Conservation (phyloP, 768 basidiomycete genomes). For the Boletus rubescentipes region DNA sequence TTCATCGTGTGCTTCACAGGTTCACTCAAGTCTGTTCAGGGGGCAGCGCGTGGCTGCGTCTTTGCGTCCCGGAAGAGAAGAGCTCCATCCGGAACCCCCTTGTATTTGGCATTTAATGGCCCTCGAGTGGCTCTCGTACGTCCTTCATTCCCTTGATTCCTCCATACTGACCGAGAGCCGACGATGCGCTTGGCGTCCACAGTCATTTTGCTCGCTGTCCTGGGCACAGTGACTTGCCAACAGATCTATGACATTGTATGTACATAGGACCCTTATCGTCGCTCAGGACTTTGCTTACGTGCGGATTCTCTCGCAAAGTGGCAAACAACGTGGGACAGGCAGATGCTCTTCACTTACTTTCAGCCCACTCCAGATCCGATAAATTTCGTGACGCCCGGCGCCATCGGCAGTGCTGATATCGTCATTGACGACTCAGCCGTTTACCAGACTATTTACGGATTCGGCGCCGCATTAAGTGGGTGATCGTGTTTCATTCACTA, state of each 20-base stretch:
- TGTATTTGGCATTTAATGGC: conserved; percentile 18
- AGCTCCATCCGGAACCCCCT: conserved; percentile 5
- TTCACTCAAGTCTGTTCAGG: background rate
- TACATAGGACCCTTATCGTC: background rate
- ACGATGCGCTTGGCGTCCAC: conserved; percentile 20
- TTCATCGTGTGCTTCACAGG: background rate
- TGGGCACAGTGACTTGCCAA: conserved; percentile 38
- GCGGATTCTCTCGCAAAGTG: conserved; percentile 37
- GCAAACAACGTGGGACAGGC: conserved; percentile 47
- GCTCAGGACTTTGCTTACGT: background rate
- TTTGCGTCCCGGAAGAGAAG: conserved; percentile 1
- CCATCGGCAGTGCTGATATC: conserved; percentile 61
- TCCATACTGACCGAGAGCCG: background rate
- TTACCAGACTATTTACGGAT: conserved; percentile 67
- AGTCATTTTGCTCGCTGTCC: conserved; percentile 15
- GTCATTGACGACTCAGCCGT: conserved; percentile 50
- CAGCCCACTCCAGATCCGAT: conserved; percentile 31
- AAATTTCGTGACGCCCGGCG: conserved; percentile 43
- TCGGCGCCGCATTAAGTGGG: conserved; percentile 65
- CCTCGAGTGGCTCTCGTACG: background rate
- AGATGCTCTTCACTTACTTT: conserved; percentile 31
- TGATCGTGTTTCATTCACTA: background rate
- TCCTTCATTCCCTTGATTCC: conserved; percentile 1
- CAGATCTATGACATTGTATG: conserved; percentile 56
- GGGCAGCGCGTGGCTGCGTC: background rate